Evolutionary conservation across 768 basidiomycete species (phyloP), one percentile per base, ranked within the genome.

Genomic region (Amanita polypyramis): DNA sequence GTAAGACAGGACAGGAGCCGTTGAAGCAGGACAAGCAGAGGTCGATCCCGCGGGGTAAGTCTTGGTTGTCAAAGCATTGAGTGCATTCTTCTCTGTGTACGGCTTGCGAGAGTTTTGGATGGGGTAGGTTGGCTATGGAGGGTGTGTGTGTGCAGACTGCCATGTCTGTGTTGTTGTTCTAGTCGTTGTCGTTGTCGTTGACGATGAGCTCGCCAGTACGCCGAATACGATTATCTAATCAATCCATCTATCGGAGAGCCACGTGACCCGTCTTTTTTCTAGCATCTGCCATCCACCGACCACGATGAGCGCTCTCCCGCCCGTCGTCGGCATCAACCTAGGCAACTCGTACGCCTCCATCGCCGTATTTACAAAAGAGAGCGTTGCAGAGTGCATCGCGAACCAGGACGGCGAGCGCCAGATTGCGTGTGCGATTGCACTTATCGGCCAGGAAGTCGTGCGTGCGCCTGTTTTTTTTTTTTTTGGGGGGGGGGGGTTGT

Each of bases 341-440:
- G 96, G 95, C 14, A 92, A 95, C 65, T 83, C 89, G 27, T 97
- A 84, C 62, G 90, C 94, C 10, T 92, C 90, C 29, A 94, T 99
- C 57, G 90, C 95, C 19, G 87, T 97, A 40, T 83, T 96, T 60
- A 90, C 87, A 57, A 97, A 96, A 76, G 92, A 96, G 66, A 89
- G 89, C 10, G 70, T 86, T 25, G 84, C 94, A 36, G 89, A 93
- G 60, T 95, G 90, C 62, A 97, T 98, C 52, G 96, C 94, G 4
- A 98, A 97, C 62, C 94, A 98, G 62, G 95, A 98, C 62, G 95
- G 96, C 25, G 95, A 97, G 61, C 84, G 96, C 27, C 95, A 99
- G 69, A 98, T 99, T 58, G 92, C 92, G 0, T 91, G 89, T 61
- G 92, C 92, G 21, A 72, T 98, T 47, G 79, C 93, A 0, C 98